These are phyloP conservation scores for Rhodotorula babjevae DNA, from an alignment of 768 basidiomycete species.

Conservation along the genomic window DNA sequence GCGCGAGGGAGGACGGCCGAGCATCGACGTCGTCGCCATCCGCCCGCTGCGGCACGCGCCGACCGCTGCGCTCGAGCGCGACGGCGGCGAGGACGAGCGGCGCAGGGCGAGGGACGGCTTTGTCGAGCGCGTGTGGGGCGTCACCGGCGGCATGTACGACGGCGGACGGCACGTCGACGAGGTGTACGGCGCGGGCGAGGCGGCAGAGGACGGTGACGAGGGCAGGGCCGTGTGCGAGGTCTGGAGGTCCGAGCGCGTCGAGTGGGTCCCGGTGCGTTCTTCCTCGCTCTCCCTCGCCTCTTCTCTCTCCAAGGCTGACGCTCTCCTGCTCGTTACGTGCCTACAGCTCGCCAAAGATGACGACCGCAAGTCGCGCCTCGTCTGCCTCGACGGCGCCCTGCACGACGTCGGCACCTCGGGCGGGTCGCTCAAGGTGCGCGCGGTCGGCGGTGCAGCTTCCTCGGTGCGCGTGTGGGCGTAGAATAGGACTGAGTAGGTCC, in stretches of 20 bases:
- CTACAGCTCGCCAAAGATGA: background rate
- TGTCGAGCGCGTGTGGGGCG: slow-evolving; percentile 55
- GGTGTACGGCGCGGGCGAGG: slow-evolving; percentile 55
- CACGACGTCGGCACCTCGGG: slow-evolving; percentile 61
- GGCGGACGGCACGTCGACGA: slow-evolving; percentile 67
- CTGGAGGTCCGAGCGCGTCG: slow-evolving; percentile 71
- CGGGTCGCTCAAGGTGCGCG: slow-evolving; percentile 37
- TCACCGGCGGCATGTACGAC: slow-evolving; percentile 67
- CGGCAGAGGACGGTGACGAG: slow-evolving; percentile 43
- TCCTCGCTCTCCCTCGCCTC: background rate
- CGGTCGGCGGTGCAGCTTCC: background rate
- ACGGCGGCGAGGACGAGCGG: slow-evolving; percentile 50
- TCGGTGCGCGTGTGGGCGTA: slow-evolving; percentile 13
- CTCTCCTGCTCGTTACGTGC: background rate
- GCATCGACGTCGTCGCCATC: slow-evolving; percentile 70
- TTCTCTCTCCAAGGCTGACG: background rate
- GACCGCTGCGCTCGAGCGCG: slow-evolving; percentile 37
- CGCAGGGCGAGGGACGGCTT: slow-evolving; percentile 52
- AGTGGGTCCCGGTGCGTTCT: slow-evolving; percentile 69
- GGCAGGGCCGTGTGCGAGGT: slow-evolving; percentile 64
- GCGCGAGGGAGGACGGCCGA: slow-evolving; percentile 37
- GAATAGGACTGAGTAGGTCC: background rate
- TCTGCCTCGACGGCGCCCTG: slow-evolving; percentile 77
- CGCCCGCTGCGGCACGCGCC: slow-evolving; percentile 64
- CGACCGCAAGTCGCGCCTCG: slow-evolving; percentile 56